Evolutionary conservation across 805 yeast genomes (phyloP).

Genomic region (Brettanomyces bruxellensis): DNA sequence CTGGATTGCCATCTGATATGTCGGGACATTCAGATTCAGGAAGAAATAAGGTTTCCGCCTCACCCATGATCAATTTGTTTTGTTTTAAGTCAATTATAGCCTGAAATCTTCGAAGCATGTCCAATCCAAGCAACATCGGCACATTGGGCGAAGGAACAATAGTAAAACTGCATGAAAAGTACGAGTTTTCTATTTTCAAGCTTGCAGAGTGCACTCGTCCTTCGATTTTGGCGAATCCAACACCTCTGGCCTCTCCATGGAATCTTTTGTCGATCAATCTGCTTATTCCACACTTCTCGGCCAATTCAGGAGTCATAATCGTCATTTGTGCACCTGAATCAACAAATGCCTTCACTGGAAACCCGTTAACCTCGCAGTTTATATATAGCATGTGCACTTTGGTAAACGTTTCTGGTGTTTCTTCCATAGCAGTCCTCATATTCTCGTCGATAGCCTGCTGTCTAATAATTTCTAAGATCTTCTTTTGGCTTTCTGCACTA

Average conservation of each 20-base stretch:
- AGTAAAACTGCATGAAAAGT: slow-evolving; percentile 59
- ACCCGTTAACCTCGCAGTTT: slow-evolving; percentile 67
- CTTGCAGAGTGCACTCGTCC: slow-evolving; percentile 91
- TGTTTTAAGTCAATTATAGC: slow-evolving; percentile 67
- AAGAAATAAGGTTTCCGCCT: slow-evolving; percentile 62
- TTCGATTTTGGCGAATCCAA: slow-evolving; percentile 67
- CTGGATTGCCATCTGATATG: slow-evolving; percentile 15
- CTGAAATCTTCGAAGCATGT: slow-evolving; percentile 83
- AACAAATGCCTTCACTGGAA: slow-evolving; percentile 81
- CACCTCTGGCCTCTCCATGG: slow-evolving; percentile 81
- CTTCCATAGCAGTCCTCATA: slow-evolving; percentile 69
- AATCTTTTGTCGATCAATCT: slow-evolving; percentile 73
- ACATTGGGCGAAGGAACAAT: slow-evolving; percentile 53
- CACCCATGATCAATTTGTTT: slow-evolving; percentile 63
- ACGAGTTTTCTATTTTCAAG: slow-evolving; percentile 59
- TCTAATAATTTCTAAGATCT: slow-evolving; percentile 57
- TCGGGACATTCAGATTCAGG: slow-evolving; percentile 62
- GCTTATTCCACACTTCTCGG: slow-evolving; percentile 60
- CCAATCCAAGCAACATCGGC: slow-evolving; percentile 80
- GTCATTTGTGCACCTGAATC: slow-evolving; percentile 96
- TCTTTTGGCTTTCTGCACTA: slow-evolving; percentile 56
- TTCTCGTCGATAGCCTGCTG: slow-evolving; percentile 75
- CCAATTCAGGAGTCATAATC: slow-evolving; percentile 69
- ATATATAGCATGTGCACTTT: slow-evolving; percentile 79
- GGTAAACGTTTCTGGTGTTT: slow-evolving; percentile 85